A percentile compares a stretch with the other conserved stretches of the same genome.
Conservation (phyloP, 768 basidiomycete genomes). For the Myochromella boudieri region DNA sequence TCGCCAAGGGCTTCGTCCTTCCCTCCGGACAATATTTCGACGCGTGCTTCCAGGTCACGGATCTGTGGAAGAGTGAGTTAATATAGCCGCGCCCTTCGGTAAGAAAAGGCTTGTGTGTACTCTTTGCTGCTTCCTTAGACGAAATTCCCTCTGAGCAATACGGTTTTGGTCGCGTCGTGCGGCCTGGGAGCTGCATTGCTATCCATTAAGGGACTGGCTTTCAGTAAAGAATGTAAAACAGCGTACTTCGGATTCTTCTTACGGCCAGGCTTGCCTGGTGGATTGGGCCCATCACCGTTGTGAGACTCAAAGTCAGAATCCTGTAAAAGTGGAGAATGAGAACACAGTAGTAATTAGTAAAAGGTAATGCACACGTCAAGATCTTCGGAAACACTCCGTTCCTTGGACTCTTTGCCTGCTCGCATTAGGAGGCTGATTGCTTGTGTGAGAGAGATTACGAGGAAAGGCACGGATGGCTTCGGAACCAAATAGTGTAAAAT, state of each 20-base stretch:
- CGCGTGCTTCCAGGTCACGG: conserved; percentile 91
- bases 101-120: conserved; percentile 33
- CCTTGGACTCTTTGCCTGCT: conserved; percentile 45
- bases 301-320: conserved; percentile 72
- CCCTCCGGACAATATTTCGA: conserved; percentile 91
- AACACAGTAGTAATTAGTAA: background rate
- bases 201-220: no score
- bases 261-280: conserved; percentile 67
- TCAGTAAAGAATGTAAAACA: no score
- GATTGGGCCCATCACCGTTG: conserved; percentile 33
- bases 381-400: conserved; percentile 67
- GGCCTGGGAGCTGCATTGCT: conserved; percentile 91
- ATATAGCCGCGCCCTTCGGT: background rate
- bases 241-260: conserved; percentile 90
- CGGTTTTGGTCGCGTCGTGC: conserved; percentile 87
- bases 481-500: conserved; percentile 13
- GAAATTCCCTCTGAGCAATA: conserved; percentile 92
- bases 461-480: conserved; percentile 10
- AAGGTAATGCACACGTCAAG: conserved; percentile 40
- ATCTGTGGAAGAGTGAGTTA: conserved; percentile 52
- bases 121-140: conserved; percentile 87
- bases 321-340: conserved; percentile 28
- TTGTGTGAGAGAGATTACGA: conserved; percentile 50
- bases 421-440: conserved; percentile 44
- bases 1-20: conserved; percentile 87